These are phyloP conservation scores for Erodium moschatum DNA, from an alignment of 441 rosid genomes.

Conservation along the genomic window DNA sequence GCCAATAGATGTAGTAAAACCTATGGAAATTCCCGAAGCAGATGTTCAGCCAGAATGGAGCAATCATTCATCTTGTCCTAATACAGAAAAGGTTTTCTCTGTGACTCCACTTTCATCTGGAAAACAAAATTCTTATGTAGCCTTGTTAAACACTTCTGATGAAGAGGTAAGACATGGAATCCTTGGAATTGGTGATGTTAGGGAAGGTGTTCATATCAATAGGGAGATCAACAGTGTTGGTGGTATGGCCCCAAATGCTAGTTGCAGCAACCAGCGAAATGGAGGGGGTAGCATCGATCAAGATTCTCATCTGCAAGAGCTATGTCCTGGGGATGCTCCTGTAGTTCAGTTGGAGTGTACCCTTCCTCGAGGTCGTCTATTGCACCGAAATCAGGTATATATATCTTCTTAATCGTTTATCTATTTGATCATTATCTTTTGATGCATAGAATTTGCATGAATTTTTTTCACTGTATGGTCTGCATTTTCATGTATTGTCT, in stretches of 20 bases:
- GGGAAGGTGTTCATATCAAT: too few species aligned
- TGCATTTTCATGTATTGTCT: neutral
- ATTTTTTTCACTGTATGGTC: neutral
- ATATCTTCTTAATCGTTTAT: neutral
- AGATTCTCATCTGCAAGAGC: constrained; percentile 6
- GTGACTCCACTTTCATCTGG: constrained; percentile 1
- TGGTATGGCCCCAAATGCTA: constrained; percentile 19
- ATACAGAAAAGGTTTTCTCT: too few species aligned
- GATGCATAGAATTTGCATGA: neutral
- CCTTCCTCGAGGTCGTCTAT: constrained; percentile 19
- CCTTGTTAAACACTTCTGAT: constrained; percentile 8
- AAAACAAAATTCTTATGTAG: constrained; percentile 22
- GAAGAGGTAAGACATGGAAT: constrained; percentile 9
- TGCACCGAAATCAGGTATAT: constrained; percentile 32
- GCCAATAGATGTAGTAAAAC: constrained; percentile 15
- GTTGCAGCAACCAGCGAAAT: neutral
- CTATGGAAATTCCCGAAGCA: constrained; percentile 18
- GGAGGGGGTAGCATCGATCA: neutral
- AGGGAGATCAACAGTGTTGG: too few species aligned
- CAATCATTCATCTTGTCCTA: too few species aligned
- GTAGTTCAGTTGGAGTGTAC: constrained; percentile 24
- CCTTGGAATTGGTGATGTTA: constrained; percentile 15
- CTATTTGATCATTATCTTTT: neutral
- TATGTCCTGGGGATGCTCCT: constrained; percentile 10
- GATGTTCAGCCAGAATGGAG: too few species aligned